These are phyloP conservation scores for Neltuma alba DNA, from an alignment of 306 rosid species.

Conservation along the genomic window DNA sequence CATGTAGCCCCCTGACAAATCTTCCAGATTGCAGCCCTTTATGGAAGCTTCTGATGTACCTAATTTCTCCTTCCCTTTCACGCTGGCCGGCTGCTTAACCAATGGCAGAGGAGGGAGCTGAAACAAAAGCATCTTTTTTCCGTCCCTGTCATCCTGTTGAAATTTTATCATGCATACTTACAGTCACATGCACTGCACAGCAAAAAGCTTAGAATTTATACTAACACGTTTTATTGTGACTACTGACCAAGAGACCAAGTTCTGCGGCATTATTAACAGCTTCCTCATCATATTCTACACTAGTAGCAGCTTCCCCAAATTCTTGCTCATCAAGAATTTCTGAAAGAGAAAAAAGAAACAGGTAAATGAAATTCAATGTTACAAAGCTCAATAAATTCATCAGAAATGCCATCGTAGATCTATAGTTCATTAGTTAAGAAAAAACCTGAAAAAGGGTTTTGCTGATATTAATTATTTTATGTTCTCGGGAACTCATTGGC, in stretches of 20 bases:
- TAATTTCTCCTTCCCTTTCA: constrained; percentile 69
- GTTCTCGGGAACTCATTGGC: background rate
- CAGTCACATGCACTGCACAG: constrained; percentile 7
- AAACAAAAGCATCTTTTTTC: constrained; percentile 55
- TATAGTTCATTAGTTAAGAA: background rate
- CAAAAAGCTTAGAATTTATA: background rate
- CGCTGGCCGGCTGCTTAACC: constrained; percentile 41
- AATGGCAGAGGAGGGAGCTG: constrained; percentile 72
- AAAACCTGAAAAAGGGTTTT: background rate
- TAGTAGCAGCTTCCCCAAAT: constrained; percentile 63
- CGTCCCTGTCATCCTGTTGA: constrained; percentile 56
- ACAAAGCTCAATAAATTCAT: constrained; percentile 11
- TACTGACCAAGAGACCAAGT: constrained; percentile 74
- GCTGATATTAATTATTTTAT: background rate
- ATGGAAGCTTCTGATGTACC: constrained; percentile 40
- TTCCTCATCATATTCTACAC: constrained; percentile 57
- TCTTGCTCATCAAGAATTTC: constrained; percentile 71
- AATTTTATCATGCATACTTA: constrained; percentile 2
- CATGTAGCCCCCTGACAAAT: constrained; percentile 61
- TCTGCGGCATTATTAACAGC: constrained; percentile 57
- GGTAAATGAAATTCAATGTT: constrained; percentile 18
- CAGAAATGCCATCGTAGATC: background rate
- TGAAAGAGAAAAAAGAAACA: constrained; percentile 36
- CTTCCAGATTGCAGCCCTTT: constrained; percentile 40
- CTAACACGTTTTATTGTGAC: constrained; percentile 19